These are phyloP conservation scores for Lumnitzera racemosa DNA, from an alignment of 345 rosid genomes.

Conservation along the genomic window DNA sequence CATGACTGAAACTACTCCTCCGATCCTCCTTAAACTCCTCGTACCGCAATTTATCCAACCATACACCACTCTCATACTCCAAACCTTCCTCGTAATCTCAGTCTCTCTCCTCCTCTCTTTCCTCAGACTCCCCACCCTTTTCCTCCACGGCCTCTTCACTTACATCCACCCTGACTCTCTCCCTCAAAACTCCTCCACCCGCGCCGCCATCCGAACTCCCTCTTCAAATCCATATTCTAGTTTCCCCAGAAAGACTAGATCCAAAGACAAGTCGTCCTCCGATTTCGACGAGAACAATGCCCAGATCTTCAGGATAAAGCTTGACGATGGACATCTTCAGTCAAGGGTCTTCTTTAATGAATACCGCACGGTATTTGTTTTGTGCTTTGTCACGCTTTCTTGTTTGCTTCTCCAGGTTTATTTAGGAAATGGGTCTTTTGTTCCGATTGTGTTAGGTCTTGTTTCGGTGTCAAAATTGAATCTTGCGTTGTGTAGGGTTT, in stretches of 20 bases:
- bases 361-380: conserved; percentile 39
- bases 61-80: conserved; percentile 48
- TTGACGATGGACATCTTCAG: conserved; percentile 70
- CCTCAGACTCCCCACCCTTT: conserved; percentile 49
- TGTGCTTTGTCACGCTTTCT: conserved; percentile 36
- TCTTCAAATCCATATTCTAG: conserved; percentile 34
- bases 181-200: conserved; percentile 28
- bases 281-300: conserved; percentile 89
- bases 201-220: conserved; percentile 72
- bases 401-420: conserved; percentile 40
- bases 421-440: conserved; percentile 42
- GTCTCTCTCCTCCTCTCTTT: conserved; percentile 44
- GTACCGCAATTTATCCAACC: conserved; percentile 14
- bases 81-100: conserved; percentile 28
- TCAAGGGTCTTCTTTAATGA: conserved; percentile 59
- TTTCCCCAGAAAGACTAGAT: conserved; percentile 39
- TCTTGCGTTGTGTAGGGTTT: conserved; percentile 37
- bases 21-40: no score
- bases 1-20: no score
- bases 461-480: conserved; percentile 39
- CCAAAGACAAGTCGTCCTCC: conserved; percentile 46
- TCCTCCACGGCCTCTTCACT: conserved; percentile 69
- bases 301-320: conserved; percentile 86
- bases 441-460: conserved; percentile 49
- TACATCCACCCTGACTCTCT: conserved; percentile 88